These are phyloP conservation scores for Auricularia sp. DNA, from an alignment of 768 basidiomycete species.

Conservation along the genomic window DNA sequence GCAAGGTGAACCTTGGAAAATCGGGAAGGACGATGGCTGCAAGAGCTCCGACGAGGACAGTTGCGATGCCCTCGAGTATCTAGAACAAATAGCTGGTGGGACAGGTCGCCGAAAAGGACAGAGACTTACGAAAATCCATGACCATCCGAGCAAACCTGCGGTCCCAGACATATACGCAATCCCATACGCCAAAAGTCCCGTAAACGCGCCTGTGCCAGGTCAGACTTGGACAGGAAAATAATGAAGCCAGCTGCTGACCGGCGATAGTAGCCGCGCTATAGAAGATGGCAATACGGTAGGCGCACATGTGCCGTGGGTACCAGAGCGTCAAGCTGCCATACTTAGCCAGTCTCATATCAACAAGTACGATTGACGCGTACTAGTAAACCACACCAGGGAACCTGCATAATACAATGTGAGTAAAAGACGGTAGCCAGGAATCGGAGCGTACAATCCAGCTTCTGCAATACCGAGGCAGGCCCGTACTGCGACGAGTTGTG, in stretches of 20 bases:
- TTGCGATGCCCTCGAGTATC: conserved; percentile 58
- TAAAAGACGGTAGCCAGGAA: background rate
- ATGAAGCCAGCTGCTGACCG: conserved; percentile 19
- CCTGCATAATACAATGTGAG: background rate
- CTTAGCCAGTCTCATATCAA: too few species aligned
- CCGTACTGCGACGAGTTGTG: conserved; percentile 48
- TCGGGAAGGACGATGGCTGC: conserved; percentile 23
- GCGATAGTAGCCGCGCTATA: conserved; percentile 56
- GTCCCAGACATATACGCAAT: conserved; percentile 44
- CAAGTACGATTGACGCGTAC: conserved; percentile 25
- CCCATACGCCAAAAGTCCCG: conserved; percentile 47
- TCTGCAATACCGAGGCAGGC: conserved; percentile 56
- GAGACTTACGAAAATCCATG: conserved; percentile 49
- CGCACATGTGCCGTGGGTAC: conserved; percentile 56
- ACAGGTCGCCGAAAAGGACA: background rate
- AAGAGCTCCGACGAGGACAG: conserved; percentile 44
- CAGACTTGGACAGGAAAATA: too few species aligned
- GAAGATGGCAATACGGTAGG: conserved; percentile 53
- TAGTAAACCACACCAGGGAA: conserved; percentile 71
- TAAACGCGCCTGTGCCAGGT: conserved; percentile 44
- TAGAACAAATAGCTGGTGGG: conserved; percentile 12
- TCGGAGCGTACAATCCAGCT: conserved; percentile 36
- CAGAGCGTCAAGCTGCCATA: conserved; percentile 45
- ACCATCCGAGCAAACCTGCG: conserved; percentile 44
- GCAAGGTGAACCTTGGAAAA: background rate